Evolutionary conservation across 78 protist species (phyloP), one percentile per base, ranked within the genome.

Genomic region (Emiliania huxleyi): DNA sequence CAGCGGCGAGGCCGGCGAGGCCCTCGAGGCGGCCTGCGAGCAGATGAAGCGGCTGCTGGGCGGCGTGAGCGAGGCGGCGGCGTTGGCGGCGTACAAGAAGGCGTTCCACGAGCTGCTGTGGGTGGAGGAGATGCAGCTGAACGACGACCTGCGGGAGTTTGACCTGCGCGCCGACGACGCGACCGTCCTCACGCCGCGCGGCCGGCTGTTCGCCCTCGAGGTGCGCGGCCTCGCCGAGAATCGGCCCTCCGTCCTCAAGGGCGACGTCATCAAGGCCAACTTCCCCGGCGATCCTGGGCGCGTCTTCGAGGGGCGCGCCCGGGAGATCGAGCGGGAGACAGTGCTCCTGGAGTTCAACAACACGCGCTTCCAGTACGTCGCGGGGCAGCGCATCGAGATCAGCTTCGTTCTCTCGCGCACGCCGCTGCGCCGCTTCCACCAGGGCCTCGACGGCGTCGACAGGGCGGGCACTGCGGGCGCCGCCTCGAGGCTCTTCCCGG

Each of bases 171-270:
- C 22, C 11, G 79, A 49, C 40, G n/a, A 25, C 35, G 91, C 91
- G 26, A 87, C 77, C 35, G 33, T 25, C 43, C 48, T 87, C 49
- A 49, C 79, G 21, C 38, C 33, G 3, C 55, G 35, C 35, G 91
- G 91, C 19, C 2, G 77, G 42, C 8, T 33, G 37, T 26, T 1
- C 46, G 19, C n/a, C 42, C 45, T 29, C 77, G 45, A 85, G 45
- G 55, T 88, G 56, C n/a, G 8, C 2, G 91, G 91, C 26, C 81
- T 88, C 26, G 91, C 91, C 21, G 91, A 88, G 79, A 49, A 62
- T 1, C 73, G 91, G 49, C 91, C 91, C 1, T 56, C 83, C 44
- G 79, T 88, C 55, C 40, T 88, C 38, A 0, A 11, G 21, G 75
- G 79, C 23, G 91, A 88, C 79, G 62, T 0, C 0, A 42, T 88